A percentile compares a stretch with the other conserved stretches of the same genome.
Evolutionary conservation across 768 basidiomycete genomes (phyloP).

Genomic region (Naganishia vaughanmartiniae): DNA sequence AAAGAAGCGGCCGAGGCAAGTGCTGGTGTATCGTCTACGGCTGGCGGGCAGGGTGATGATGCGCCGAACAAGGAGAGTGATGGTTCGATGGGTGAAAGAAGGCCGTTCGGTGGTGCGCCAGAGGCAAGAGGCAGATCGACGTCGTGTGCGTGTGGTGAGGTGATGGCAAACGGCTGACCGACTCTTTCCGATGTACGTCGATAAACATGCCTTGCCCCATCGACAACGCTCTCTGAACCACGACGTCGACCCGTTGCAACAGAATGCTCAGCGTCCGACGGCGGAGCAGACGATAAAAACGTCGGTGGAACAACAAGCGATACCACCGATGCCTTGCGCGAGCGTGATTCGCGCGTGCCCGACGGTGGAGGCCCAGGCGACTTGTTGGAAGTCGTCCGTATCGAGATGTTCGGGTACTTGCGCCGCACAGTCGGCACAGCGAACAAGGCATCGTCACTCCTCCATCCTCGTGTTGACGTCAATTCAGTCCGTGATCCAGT

Average conservation of each 20-base stretch:
- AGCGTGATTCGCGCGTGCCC: not conserved
- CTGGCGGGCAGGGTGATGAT: slow-evolving; percentile 20
- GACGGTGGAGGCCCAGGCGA: not conserved
- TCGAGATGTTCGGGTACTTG: slow-evolving; percentile 1
- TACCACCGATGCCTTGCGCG: not conserved
- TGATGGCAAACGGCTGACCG: slow-evolving; percentile 2
- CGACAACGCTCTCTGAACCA: slow-evolving; percentile 19
- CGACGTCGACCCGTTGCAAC: not conserved
- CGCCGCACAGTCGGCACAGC: slow-evolving; percentile 25
- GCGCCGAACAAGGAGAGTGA: slow-evolving; percentile 1
- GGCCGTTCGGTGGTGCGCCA: not conserved
- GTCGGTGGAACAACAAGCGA: not conserved
- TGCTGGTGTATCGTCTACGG: slow-evolving; percentile 26
- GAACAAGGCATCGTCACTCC: slow-evolving; percentile 31
- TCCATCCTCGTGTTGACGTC: slow-evolving; percentile 24
- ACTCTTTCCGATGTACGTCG: slow-evolving; percentile 24
- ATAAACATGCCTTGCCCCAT: not conserved
- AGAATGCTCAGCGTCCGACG: not conserved
- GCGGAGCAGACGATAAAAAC: slow-evolving; percentile 13
- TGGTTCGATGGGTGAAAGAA: slow-evolving; percentile 11
- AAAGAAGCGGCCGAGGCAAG: slow-evolving; percentile 4
- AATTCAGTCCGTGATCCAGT: slow-evolving; percentile 1
- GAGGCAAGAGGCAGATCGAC: not conserved
- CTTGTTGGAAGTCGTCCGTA: not conserved
- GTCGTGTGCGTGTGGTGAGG: not conserved